Evolutionary conservation across 352 stramenopile species (phyloP).

Genomic region (Phytophthora citrophthora): DNA sequence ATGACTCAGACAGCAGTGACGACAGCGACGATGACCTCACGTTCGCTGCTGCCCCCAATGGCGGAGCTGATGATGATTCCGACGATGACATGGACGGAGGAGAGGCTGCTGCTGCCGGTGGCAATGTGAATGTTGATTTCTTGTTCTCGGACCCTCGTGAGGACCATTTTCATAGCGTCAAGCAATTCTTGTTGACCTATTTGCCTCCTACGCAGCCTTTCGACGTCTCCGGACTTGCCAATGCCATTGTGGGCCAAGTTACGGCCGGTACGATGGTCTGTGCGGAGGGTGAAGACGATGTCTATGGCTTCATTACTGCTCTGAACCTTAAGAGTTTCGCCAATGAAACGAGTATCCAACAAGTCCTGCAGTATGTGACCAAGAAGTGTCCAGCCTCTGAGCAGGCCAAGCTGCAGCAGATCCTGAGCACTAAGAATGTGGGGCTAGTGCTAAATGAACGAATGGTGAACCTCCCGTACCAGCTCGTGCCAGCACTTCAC

Average conservation of each 20-base stretch:
- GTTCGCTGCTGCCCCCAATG: slow-evolving; percentile 42
- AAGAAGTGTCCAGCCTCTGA: slow-evolving; percentile 72
- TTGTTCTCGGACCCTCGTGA: slow-evolving; percentile 85
- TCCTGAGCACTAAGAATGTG: slow-evolving; percentile 66
- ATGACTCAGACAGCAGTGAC: slow-evolving; percentile 46
- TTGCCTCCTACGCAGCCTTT: slow-evolving; percentile 80
- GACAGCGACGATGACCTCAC: slow-evolving; percentile 71
- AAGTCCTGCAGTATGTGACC: slow-evolving; percentile 79
- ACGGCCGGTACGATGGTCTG: slow-evolving; percentile 83
- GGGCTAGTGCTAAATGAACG: slow-evolving; percentile 82
- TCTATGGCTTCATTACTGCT: slow-evolving; percentile 89
- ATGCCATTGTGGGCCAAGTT: slow-evolving; percentile 79
- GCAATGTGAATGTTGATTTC: slow-evolving; percentile 81
- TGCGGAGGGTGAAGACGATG: slow-evolving; percentile 77
- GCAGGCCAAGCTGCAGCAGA: slow-evolving; percentile 57
- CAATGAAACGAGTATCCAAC: slow-evolving; percentile 63
- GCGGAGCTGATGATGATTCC: slow-evolving; percentile 51
- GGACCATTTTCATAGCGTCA: slow-evolving; percentile 86
- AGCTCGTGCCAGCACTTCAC: slow-evolving; percentile 82
- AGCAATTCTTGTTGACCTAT: slow-evolving; percentile 82
- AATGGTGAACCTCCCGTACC: slow-evolving; percentile 90
- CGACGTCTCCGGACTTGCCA: slow-evolving; percentile 81
- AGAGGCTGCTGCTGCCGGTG: slow-evolving; percentile 35
- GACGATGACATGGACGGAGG: slow-evolving; percentile 68
- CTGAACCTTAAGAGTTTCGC: slow-evolving; percentile 67